Evolutionary conservation across 2,329 filamentous ascomycete species (phyloP).

Genomic region (Cryoendolithus antarcticus): DNA sequence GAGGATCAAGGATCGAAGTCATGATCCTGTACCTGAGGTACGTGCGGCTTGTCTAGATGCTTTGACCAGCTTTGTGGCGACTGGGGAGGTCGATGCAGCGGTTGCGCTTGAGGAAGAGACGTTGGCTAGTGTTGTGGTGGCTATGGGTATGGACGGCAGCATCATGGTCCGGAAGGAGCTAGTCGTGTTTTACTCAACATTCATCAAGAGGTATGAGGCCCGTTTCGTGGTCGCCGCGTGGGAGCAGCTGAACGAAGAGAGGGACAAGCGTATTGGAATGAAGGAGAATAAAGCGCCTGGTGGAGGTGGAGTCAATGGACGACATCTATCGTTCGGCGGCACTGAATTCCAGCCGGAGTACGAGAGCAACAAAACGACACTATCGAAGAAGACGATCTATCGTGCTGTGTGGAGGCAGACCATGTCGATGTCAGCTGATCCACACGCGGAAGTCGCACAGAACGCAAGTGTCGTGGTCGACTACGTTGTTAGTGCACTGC

Average conservation of each 20-base stretch:
- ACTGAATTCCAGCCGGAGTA: slow-evolving; percentile 32
- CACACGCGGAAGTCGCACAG: slow-evolving; percentile 81
- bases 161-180: slow-evolving; percentile 89
- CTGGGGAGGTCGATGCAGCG: slow-evolving; percentile 34
- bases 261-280: slow-evolving; percentile 14
- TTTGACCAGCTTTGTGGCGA: slow-evolving; percentile 85
- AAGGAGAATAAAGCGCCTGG: slow-evolving; percentile 8
- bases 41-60: slow-evolving; percentile 87
- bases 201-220: slow-evolving; percentile 78
- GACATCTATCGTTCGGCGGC: slow-evolving; percentile 39
- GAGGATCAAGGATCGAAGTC: slow-evolving; percentile 65
- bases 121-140: slow-evolving; percentile 74
- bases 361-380: slow-evolving; percentile 29
- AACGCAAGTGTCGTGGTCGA: slow-evolving; percentile 80
- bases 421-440: slow-evolving; percentile 81
- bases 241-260: slow-evolving; percentile 76
- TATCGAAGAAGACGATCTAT: slow-evolving; percentile 77
- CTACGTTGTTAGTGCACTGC: slow-evolving; percentile 63
- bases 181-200: slow-evolving; percentile 84
- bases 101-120: slow-evolving; percentile 52
- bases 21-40: slow-evolving; percentile 84
- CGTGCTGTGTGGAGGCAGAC: slow-evolving; percentile 90
- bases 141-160: slow-evolving; percentile 89
- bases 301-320: slow-evolving; percentile 7
- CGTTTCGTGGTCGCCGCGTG: slow-evolving; percentile 87